A percentile compares a stretch with the other conserved stretches of the same genome.
Evolutionary conservation across 2,329 filamentous ascomycete genomes (phyloP).

Genomic region (Coniochaeta sp.): DNA sequence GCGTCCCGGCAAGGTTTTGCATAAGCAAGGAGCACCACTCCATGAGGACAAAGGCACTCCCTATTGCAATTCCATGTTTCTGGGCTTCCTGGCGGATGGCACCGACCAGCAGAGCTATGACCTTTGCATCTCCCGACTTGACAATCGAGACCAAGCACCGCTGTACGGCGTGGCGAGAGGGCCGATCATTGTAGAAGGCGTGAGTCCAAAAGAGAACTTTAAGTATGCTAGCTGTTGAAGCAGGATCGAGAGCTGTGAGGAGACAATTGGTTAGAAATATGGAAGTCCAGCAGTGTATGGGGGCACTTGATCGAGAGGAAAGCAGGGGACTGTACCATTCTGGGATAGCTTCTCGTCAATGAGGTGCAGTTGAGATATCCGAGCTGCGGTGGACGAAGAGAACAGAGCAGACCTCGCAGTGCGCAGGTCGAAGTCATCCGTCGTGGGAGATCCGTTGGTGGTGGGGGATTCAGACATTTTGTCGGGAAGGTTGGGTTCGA

Average conservation of each 20-base stretch:
- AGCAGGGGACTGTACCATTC: constrained; percentile 35
- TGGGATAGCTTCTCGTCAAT: constrained; percentile 51
- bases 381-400: constrained; percentile 53
- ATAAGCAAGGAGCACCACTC: constrained; percentile 84
- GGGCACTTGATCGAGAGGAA: constrained; percentile 4
- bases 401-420: constrained; percentile 42
- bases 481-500: constrained; percentile 21
- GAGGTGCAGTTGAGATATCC: constrained; percentile 45
- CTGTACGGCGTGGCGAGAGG: constrained; percentile 77
- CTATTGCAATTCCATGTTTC: constrained; percentile 70
- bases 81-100: constrained; percentile 64
- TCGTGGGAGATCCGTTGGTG: constrained; percentile 26
- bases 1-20: constrained; percentile 56
- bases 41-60: constrained; percentile 78
- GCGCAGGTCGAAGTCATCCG: constrained; percentile 39
- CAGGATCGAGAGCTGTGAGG: constrained; percentile 35
- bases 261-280: constrained; percentile 3
- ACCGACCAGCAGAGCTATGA: constrained; percentile 57
- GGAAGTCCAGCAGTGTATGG: no score
- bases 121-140: constrained; percentile 45
- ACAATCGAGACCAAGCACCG: constrained; percentile 65
- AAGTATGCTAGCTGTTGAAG: constrained; percentile 49
- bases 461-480: constrained; percentile 44
- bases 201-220: constrained; percentile 80
- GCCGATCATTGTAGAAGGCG: constrained; percentile 76